phyloP scores from a whole-genome alignment of 805 yeast species.

The Blastobotrys parvus region DNA sequence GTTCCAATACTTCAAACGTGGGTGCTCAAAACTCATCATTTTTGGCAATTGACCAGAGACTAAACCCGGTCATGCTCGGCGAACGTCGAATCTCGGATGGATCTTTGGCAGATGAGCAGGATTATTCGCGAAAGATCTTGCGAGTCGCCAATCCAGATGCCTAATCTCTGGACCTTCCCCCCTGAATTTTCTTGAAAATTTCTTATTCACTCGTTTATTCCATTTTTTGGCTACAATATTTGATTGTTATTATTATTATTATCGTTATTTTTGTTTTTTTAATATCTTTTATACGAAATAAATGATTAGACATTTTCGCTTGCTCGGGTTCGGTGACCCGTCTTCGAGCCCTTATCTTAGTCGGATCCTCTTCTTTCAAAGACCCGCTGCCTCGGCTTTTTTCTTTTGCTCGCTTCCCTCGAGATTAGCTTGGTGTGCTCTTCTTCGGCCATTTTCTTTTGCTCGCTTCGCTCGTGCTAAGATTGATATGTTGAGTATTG shows the following conservation, averaged over 20 bases:
- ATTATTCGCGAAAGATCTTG: conserved; percentile 68
- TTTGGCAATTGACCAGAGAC: conserved; percentile 49
- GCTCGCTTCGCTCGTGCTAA: too few relatives aligned
- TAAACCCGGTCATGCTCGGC: conserved; percentile 72
- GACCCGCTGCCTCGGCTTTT: background rate
- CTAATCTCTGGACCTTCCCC: conserved; percentile 1
- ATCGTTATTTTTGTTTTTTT: too few relatives aligned
- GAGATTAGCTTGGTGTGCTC: background rate
- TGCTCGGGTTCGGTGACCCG: too few relatives aligned
- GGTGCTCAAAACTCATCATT: background rate
- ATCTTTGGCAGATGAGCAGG: conserved; percentile 77
- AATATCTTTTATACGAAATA: too few relatives aligned
- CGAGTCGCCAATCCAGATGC: conserved; percentile 87
- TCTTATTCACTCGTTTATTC: background rate
- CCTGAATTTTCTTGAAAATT: background rate
- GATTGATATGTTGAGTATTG: too few relatives aligned
- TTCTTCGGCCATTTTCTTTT: too few relatives aligned
- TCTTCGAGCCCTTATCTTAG: too few relatives aligned
- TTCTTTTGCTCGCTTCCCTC: too few relatives aligned
- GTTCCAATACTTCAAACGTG: background rate
- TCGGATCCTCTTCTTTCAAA: background rate
- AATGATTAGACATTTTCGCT: too few relatives aligned
- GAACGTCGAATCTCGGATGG: conserved; percentile 81
- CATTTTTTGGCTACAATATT: background rate
- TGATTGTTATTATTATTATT: too few relatives aligned